Base-by-base conservation (phyloP, 805 yeast genomes). In the Yarrowia sp. region DNA sequence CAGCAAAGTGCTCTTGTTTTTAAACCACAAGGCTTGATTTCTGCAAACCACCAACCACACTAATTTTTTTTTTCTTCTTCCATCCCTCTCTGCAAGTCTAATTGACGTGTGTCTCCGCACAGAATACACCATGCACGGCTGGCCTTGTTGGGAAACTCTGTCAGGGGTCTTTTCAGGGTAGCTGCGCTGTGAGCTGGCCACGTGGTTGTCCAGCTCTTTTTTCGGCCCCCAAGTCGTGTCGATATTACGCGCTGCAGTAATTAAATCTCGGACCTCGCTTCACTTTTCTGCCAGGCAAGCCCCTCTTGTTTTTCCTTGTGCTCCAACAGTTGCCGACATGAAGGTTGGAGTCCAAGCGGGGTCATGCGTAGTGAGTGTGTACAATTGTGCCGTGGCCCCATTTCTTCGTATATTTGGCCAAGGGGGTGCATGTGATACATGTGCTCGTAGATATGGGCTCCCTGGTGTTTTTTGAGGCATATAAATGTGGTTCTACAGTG, bases 101-200 rank as follows among this genome's bases (percentile, higher is more conserved):
- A 35, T 51, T 30, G 54, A 12, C 54, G 16, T 11, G 10, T 28
- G 33, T 30, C 17, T 48, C 36, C 36, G 32, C 51, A 24, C 51
- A 28, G 14, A 48, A 14, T 2, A 32, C 12, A 6, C 10, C 38
- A 48, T 19, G 54, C 54, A 32, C 54, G 54, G 54, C 54, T 48
- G 54, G 52, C 16, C n/a, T 48, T 48, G 54, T 48, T 48, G 54
- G 54, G 54, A 48, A 48, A 48, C 54, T 48, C 30, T 48, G 54
- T 48, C 54, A 30, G 52, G 52, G 52, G 52, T 35, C 24, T 14
- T 17, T 11, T 24, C 24, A 21, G 44, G 46, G 46, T n/a, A n/a
- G n/a, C n/a, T n/a, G 28, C 24, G 11, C 11, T 7, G 9, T 16
- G 26, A 11, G 19, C 14, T 16, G 9, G 52, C 22, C 52, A 46